Evolutionary conservation across 1,284 basidiomycete genomes (phyloP).

Genomic region (Pterulicium gracile): DNA sequence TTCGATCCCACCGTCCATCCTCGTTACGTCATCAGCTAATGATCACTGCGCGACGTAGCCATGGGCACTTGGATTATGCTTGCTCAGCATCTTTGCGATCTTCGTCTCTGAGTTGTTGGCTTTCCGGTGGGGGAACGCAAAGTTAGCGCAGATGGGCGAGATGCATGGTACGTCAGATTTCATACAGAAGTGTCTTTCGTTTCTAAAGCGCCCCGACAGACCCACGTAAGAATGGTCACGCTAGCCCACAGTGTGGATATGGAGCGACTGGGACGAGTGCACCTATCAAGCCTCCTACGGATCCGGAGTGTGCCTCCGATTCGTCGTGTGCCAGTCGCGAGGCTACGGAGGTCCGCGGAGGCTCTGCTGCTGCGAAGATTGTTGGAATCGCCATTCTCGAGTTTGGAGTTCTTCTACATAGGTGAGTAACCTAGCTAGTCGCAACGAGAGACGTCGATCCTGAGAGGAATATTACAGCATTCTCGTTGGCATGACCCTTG

Average conservation of each 20-base stretch:
- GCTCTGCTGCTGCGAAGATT: slow-evolving; percentile 59
- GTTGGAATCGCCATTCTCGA: slow-evolving; percentile 82
- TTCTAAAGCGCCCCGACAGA: slow-evolving; percentile 25
- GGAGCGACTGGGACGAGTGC: slow-evolving; percentile 36
- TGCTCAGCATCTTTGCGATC: slow-evolving; percentile 72
- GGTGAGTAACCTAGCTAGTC: slow-evolving; percentile 20
- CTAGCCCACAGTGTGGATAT: slow-evolving; percentile 59
- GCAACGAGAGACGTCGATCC: background rate
- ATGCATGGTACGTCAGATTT: slow-evolving; percentile 39
- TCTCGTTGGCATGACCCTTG: slow-evolving; percentile 90
- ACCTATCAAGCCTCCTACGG: background rate
- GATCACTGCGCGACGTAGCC: slow-evolving; percentile 36
- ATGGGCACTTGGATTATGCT: slow-evolving; percentile 72
- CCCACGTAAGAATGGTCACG: slow-evolving; percentile 46
- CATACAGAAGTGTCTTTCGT: slow-evolving; percentile 3
- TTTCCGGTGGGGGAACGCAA: slow-evolving; percentile 69
- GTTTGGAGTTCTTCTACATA: slow-evolving; percentile 89
- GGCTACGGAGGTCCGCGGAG: slow-evolving; percentile 12
- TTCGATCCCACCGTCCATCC: slow-evolving; percentile 2
- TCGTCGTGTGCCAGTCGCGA: slow-evolving; percentile 17
- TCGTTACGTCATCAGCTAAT: too few species aligned
- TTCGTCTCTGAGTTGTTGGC: slow-evolving; percentile 82
- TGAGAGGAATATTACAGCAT: slow-evolving; percentile 30
- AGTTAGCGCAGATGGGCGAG: slow-evolving; percentile 43
- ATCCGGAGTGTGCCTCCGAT: slow-evolving; percentile 3